Evolutionary conservation across 2,329 filamentous ascomycete genomes (phyloP), one percentile per base, ranked within the genome.

Genomic region (Beauveria asiatica): DNA sequence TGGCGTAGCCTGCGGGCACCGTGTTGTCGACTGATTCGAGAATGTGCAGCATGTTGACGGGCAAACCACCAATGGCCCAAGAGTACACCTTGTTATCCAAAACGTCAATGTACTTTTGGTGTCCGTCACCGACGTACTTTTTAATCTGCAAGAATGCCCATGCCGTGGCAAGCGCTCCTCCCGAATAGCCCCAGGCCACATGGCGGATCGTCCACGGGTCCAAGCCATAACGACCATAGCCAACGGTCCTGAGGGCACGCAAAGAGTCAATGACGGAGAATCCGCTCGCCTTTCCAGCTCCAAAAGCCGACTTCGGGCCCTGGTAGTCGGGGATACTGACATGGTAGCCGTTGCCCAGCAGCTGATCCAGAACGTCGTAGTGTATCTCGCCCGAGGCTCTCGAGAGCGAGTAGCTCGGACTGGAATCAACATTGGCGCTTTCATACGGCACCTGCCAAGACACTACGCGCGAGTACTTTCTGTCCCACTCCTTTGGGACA

Each of bases 161-260:
- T 27, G 78, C 79, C 2, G 72, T 78, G 0, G 80, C 80, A 19
- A 83, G 63, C 1, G 76, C 76, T 2, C 82, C 82, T 2, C 82
- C 82, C 0, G 78, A 81, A 64, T 83, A 84, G 0, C 82, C 82
- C 80, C 80, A 83, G 7, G 83, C 69, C 0, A 76, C 74, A 41
- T 30, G n/a, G 0, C 10, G 8, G 1, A 41, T 1, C 21, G 74
- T 67, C 33, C 63, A 54, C 3, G 72, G 65, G 0, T 65, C 79
- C 9, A 78, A 59, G 0, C 67, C 67, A n/a, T 72, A 68, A 7
- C 49, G 59, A 53, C 59, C 3, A 3, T 5, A 66, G 17, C 75
- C 63, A 1, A 75, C 70, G 1, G 76, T 77, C 3, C 78, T 76
- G 1, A 80, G 65, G 1, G 13, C 33, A 37, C 33, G 33, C 33